Evolutionary conservation across 768 basidiomycete species (phyloP), one percentile per base, ranked within the genome.

Genomic region (Multifurca ochricompacta): DNA sequence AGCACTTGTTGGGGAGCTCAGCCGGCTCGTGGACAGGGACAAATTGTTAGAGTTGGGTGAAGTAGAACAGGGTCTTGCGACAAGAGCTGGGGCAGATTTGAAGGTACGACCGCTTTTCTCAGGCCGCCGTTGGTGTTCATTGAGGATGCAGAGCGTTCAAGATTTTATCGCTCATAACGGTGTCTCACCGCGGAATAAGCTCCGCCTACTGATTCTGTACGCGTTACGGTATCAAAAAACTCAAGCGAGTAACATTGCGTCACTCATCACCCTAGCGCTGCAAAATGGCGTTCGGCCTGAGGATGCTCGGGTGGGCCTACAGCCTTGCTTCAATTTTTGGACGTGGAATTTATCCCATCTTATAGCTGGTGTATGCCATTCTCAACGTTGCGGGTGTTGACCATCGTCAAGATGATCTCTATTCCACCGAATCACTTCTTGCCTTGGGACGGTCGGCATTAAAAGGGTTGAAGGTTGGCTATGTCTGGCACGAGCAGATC

Each of bases 361-460:
- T 31, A 7, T 62, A 95, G 93, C 78, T 97, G 51, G 94, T 99
- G 2, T 94, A 97, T 68, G 87, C 90, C 14, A 77, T 94, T 58
- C 70, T 99, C 54, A 95, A 96, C 61, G 82, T 94, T 42, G 90
- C 95, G 1, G 96, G 96, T 27, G 83, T 89, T 10, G 95, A 98
- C 66, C 92, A 97, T 61, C 82, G 96, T 27, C 95, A 99, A 71
- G 95, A 97, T 64, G 96, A 98, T 68, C 73, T 99, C 25, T 98
- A 97, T 67, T 91, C 90, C 41, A 96, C 88, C 37, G 95, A 96
- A 69, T 92, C 93, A 13, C 73, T 99, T 45, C 81, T 99, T 59
- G 91, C 91, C 2, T 87, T 93, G 65, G 96, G 96, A 2, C 84
- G 92, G 51, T 93, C 90, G 28, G 96, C 94, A 0, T 67, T 99